Percentiles rank a stretch among this genome's conserved stretches.
These are phyloP conservation scores for Hypoxylon cercidicola DNA, from an alignment of 495 filamentous ascomycete species.

Conservation along the genomic window DNA sequence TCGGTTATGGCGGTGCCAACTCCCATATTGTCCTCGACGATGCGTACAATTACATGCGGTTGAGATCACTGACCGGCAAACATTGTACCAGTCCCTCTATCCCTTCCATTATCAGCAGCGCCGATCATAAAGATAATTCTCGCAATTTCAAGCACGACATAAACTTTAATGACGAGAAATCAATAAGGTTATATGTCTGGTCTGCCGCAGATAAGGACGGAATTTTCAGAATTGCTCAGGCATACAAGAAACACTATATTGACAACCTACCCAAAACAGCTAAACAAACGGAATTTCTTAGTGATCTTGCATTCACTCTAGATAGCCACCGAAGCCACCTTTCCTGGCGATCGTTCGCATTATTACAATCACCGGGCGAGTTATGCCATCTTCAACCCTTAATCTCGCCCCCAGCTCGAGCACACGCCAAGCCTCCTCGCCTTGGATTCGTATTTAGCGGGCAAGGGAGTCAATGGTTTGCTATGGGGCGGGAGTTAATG, in stretches of 20 bases:
- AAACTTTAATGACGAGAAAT: no score
- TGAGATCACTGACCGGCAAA: conserved; percentile 6
- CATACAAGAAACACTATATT: conserved; percentile 4
- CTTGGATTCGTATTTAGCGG: conserved; percentile 49
- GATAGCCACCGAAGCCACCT: conserved; percentile 28
- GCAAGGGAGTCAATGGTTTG: conserved; percentile 55
- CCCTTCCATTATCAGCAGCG: no score
- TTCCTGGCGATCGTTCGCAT: conserved; percentile 34
- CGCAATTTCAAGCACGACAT: no score
- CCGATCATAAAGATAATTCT: no score
- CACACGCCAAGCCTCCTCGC: conserved; percentile 2
- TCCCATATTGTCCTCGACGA: conserved; percentile 64
- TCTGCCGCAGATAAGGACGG: conserved; percentile 40
- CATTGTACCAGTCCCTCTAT: no score
- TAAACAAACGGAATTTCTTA: no score
- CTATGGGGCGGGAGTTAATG: conserved; percentile 59
- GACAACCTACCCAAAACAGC: not conserved
- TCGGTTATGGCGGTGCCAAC: conserved; percentile 68
- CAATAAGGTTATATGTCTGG: conserved; percentile 39
- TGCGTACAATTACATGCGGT: conserved; percentile 25
- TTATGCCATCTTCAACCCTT: not conserved
- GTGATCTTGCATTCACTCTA: conserved; percentile 39
- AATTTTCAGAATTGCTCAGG: conserved; percentile 9
- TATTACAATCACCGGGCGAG: not conserved
- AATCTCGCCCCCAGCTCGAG: not conserved